Evolutionary conservation across 140 eudicot genomes (phyloP).

Genomic region (Senecio squalidus): DNA sequence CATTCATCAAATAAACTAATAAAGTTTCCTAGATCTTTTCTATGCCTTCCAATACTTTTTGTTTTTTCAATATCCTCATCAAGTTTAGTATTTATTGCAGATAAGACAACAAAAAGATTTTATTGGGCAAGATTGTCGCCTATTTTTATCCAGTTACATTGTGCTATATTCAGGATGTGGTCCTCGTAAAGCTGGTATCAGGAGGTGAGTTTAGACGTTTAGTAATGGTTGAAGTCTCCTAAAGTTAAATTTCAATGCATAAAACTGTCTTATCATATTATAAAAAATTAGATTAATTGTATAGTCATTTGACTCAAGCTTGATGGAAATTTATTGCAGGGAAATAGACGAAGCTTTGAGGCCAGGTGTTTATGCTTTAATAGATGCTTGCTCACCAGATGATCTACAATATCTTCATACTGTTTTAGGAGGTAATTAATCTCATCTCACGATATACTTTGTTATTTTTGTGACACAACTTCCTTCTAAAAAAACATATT

Average conservation of each 20-base stretch:
- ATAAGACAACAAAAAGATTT: slow-evolving; percentile 83
- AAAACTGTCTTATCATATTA: no score
- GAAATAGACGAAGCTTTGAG: slow-evolving; percentile 89
- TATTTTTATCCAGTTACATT: slow-evolving; percentile 65
- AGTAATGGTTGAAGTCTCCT: no score
- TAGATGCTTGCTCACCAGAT: slow-evolving; percentile 85
- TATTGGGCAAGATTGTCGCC: slow-evolving; percentile 47
- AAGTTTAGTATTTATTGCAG: slow-evolving; percentile 31
- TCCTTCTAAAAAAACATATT: background rate
- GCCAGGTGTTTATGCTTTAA: slow-evolving; percentile 85
- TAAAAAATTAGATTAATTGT: no score
- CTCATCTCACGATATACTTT: background rate
- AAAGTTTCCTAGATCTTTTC: no score
- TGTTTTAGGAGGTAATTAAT: slow-evolving; percentile 67
- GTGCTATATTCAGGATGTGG: slow-evolving; percentile 77
- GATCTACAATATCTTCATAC: slow-evolving; percentile 90
- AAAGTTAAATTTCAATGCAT: no score
- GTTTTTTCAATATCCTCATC: background rate
- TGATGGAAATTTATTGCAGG: slow-evolving; percentile 36
- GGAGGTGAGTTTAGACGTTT: slow-evolving; percentile 49
- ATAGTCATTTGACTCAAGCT: background rate
- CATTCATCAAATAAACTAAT: no score
- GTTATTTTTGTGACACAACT: background rate
- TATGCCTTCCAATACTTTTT: no score
- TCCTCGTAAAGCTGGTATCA: slow-evolving; percentile 63